Evolutionary conservation across 345 rosid species (phyloP).

Genomic region (Eutrema japonicum): DNA sequence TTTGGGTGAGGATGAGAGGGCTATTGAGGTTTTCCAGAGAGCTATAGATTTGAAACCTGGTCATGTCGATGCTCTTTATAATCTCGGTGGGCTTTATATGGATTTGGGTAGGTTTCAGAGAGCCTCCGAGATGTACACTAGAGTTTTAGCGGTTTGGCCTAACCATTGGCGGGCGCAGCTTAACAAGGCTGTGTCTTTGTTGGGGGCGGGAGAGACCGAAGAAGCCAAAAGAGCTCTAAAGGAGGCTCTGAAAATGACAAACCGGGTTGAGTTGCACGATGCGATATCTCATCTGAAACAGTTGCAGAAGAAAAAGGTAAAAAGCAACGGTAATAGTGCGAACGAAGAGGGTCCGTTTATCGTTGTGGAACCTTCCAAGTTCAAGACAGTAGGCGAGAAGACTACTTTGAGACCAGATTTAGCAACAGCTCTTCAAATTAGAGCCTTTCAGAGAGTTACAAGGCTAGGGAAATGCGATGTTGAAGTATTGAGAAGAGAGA

Average conservation of each 20-base stretch:
- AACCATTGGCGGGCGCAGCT: slow-evolving; percentile 98
- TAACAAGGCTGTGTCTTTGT: slow-evolving; percentile 85
- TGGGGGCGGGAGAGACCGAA: slow-evolving; percentile 92
- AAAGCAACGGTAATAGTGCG: slow-evolving; percentile 56
- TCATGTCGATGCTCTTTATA: slow-evolving; percentile 88
- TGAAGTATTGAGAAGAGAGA: slow-evolving; percentile 78
- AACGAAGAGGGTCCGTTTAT: slow-evolving; percentile 67
- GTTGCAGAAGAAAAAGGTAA: slow-evolving; percentile 78
- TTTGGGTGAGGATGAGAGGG: slow-evolving; percentile 90
- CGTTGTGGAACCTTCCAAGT: slow-evolving; percentile 69
- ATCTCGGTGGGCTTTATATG: slow-evolving; percentile 96
- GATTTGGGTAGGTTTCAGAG: slow-evolving; percentile 93
- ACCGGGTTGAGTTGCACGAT: slow-evolving; percentile 89
- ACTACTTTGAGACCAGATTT: slow-evolving; percentile 74
- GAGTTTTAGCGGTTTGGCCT: slow-evolving; percentile 89
- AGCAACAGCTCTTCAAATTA: slow-evolving; percentile 67
- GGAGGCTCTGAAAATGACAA: slow-evolving; percentile 93
- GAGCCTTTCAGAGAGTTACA: slow-evolving; percentile 81
- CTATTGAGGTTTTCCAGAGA: slow-evolving; percentile 92
- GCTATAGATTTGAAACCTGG: slow-evolving; percentile 96
- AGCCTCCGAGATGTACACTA: slow-evolving; percentile 91
- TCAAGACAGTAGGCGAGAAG: slow-evolving; percentile 65
- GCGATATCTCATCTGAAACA: slow-evolving; percentile 85
- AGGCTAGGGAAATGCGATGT: slow-evolving; percentile 78
- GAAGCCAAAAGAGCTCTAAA: slow-evolving; percentile 88